Evolutionary conservation across 2,329 filamentous ascomycete species (phyloP), one percentile per base, ranked within the genome.

Genomic region (Colletotrichum cordylinicola): DNA sequence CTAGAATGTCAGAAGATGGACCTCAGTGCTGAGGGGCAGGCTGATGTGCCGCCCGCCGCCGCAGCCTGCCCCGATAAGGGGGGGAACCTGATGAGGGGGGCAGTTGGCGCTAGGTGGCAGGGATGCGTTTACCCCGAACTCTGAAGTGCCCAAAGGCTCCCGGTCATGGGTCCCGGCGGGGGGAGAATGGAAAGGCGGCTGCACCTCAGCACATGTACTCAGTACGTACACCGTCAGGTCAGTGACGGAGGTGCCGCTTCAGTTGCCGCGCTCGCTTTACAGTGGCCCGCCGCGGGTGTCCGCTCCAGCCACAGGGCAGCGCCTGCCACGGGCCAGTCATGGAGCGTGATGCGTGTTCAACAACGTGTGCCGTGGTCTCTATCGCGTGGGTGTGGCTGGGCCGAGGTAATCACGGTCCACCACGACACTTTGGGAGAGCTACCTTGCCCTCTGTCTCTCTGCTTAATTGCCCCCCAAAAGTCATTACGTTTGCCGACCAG

Each of bases 361-460:
- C 43, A 24, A 52, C n/a, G n/a, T 21, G 24, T 58, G 55, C 55
- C 55, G 55, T 31, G 55, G 55, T 27, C 62, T 35, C 43, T 52
- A 55, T 43, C 56, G 37, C 43, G 58, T 60, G 70, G 31, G 24
- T 71, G 71, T 76, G 74, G 74, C 74, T 75, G 74, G 72, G 72
- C 74, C 74, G 74, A 76, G 74, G 74, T 76, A 76, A 76, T 75
- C 74, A 67, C 72, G 71, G 66, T 76, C 72, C 52, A 71, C 67
- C 56, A 62, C 65, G 71, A 37, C 48, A 27, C 43, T 52, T 52
- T 52, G 10, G 43, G 43, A 29, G 55, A 62, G 64, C 55, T 68
- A 15, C 37, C 18, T n/a, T 65, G 37, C n/a, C 66, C 52, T 65
- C 64, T 52, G 43, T 39, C 27, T 60, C 15, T 60, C 18, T 67